Conservation (phyloP, 1,139 yeast species). For the Wickerhamiella infanticola region DNA sequence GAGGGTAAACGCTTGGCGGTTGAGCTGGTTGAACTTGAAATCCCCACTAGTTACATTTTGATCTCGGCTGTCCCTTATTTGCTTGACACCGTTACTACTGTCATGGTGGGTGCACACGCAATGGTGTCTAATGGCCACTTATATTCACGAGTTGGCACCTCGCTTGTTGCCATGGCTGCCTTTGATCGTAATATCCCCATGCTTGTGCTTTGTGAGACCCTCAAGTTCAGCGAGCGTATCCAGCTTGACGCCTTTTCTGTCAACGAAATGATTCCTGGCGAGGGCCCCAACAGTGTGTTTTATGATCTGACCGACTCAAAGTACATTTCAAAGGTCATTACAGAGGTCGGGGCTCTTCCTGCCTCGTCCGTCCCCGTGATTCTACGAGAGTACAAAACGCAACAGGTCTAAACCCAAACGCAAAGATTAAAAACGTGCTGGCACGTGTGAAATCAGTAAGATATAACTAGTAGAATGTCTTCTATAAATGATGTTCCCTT, state of each 20-base stretch:
- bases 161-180: slow-evolving; percentile 83
- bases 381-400: slow-evolving; percentile 54
- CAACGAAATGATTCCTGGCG: slow-evolving; percentile 63
- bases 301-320: slow-evolving; percentile 93
- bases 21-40: slow-evolving; percentile 40
- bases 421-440: neutral
- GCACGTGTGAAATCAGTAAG: neutral
- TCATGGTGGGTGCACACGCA: slow-evolving; percentile 92
- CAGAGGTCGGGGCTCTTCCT: slow-evolving; percentile 92
- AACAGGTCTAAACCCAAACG: neutral
- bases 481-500: neutral
- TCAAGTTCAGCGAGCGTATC: slow-evolving; percentile 89
- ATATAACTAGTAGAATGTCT: neutral
- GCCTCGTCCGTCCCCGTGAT: slow-evolving; percentile 96
- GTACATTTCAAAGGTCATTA: slow-evolving; percentile 83
- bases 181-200: slow-evolving; percentile 83
- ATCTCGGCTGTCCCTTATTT: slow-evolving; percentile 70
- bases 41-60: slow-evolving; percentile 58
- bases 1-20: slow-evolving; percentile 75
- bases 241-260: slow-evolving; percentile 89
- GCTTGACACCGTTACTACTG: slow-evolving; percentile 64
- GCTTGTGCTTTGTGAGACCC: slow-evolving; percentile 85
- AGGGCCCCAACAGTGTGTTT: slow-evolving; percentile 51
- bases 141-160: slow-evolving; percentile 90
- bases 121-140: slow-evolving; percentile 90